Evolutionary conservation across 1,139 yeast genomes (phyloP), one percentile per base, ranked within the genome.

Genomic region (Blastobotrys serpentis): DNA sequence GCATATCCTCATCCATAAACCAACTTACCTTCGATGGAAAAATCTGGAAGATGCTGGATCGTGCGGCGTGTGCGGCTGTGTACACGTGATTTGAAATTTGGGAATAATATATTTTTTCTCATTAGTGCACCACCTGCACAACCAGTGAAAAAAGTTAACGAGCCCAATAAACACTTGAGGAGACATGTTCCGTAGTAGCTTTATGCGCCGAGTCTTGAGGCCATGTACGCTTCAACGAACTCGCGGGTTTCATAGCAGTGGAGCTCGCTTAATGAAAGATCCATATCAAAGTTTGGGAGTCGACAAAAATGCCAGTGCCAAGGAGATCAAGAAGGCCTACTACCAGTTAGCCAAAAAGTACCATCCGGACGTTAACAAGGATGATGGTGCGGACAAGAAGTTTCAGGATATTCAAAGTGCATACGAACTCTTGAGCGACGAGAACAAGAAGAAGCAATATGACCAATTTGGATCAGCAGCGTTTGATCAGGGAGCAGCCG

Each of bases 301-400:
- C 32, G 79, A 78, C 34, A 79, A 78, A 55, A 66, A 66, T 47
- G 94, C 98, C 0, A 77, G 84, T 18, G 74, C 84, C n/a, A 77
- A 86, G 30, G 95, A 89, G 30, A 90, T 92, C 69, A 92, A 92
- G 68, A 89, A 88, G 69, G 95, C 96, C 4, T 92, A 92, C 71
- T 89, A 89, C 65, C 86, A 88, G 62, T 73, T 92, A 55, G 98
- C 97, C 18, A 94, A 94, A 67, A 81, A 92, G 67, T 87, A 75
- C 68, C 99, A 92, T 68, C 99, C 99, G 1, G 99, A 92, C 71
- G 87, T 92, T 46, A 92, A 92, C 69, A 92, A 92, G 68, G 96
- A 86, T 57, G 78, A 81, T 34, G 94, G 79, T 25, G 95, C 98
- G 0, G 96, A 90, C 59, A 80, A 82, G 62, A 82, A 81, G 66